A percentile compares a stretch with the other conserved stretches of the same genome.
phyloP scores from a whole-genome alignment of 306 rosid genomes.

The Biancaea sappan region DNA sequence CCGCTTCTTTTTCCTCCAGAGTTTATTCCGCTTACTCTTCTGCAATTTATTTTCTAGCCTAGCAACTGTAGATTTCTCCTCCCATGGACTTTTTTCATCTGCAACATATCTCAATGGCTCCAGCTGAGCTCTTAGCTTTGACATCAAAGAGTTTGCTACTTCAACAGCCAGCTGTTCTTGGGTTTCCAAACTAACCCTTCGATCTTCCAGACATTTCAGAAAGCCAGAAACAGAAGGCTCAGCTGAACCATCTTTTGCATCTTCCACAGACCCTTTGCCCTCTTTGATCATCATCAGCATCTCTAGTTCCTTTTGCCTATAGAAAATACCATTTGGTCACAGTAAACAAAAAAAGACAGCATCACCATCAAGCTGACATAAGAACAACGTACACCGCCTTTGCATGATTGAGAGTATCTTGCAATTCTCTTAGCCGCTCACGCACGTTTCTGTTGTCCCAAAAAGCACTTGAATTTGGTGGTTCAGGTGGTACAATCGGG shows the following conservation, averaged over 20 bases:
- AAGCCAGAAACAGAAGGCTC: slow-evolving; percentile 38
- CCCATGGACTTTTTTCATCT: slow-evolving; percentile 75
- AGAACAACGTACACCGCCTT: slow-evolving; percentile 56
- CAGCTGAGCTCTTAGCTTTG: slow-evolving; percentile 55
- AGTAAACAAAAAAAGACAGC: slow-evolving; percentile 21
- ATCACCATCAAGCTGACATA: neutral
- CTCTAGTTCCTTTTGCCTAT: slow-evolving; percentile 81
- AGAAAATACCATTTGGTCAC: slow-evolving; percentile 13
- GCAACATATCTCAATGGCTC: slow-evolving; percentile 61
- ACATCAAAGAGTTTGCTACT: slow-evolving; percentile 65
- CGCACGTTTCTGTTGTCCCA: slow-evolving; percentile 65
- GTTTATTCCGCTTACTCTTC: slow-evolving; percentile 69
- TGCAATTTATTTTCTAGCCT: slow-evolving; percentile 51
- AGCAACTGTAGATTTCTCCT: slow-evolving; percentile 67
- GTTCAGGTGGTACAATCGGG: slow-evolving; percentile 53
- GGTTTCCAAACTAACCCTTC: slow-evolving; percentile 55
- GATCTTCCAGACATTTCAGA: slow-evolving; percentile 47
- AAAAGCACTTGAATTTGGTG: slow-evolving; percentile 57
- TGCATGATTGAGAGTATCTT: slow-evolving; percentile 66
- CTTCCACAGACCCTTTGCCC: slow-evolving; percentile 42
- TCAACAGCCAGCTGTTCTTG: slow-evolving; percentile 63
- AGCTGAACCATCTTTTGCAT: slow-evolving; percentile 33
- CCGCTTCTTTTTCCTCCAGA: slow-evolving; percentile 79
- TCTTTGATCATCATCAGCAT: slow-evolving; percentile 57
- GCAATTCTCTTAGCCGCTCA: slow-evolving; percentile 57